phyloP scores from a whole-genome alignment of 1,284 basidiomycete species.

The Trametes versicolor region DNA sequence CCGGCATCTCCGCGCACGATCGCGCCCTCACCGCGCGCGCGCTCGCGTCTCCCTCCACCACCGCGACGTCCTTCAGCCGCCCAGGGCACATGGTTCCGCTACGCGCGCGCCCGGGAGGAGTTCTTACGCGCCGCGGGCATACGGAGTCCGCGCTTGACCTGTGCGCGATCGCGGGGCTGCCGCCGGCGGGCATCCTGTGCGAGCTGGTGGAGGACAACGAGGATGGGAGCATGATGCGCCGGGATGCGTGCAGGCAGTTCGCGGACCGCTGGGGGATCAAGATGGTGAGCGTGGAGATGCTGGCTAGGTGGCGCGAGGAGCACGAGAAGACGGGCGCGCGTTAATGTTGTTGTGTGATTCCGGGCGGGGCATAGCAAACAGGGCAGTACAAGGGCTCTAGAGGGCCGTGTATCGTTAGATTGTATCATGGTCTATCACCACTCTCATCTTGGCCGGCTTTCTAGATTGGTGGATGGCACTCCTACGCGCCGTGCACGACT shows the following conservation, averaged over 20 bases:
- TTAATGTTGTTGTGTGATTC: neutral
- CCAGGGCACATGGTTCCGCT: conserved; percentile 98
- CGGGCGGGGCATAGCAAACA: neutral
- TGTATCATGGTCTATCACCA: neutral
- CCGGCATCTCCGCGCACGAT: conserved; percentile 97
- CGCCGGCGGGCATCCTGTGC: conserved; percentile 89
- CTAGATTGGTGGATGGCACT: no score
- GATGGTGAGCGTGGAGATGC: conserved; percentile 93
- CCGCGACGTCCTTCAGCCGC: conserved; percentile 84
- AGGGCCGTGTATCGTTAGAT: neutral
- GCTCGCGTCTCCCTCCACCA: conserved; percentile 70
- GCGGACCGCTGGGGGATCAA: conserved; percentile 93
- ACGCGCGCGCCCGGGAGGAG: conserved; percentile 87
- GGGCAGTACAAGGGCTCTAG: neutral
- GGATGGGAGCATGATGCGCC: conserved; percentile 94
- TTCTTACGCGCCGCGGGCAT: conserved; percentile 88
- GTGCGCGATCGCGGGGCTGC: conserved; percentile 82
- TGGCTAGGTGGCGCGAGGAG: conserved; percentile 54
- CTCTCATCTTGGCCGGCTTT: neutral
- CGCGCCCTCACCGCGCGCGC: conserved; percentile 88
- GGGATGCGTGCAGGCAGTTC: conserved; percentile 93
- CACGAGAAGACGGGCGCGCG: conserved; percentile 12
- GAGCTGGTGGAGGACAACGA: conserved; percentile 95
- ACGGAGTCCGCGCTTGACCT: conserved; percentile 94
- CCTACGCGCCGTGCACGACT: no score